These are phyloP conservation scores for Dactylella cylindrospora DNA, from an alignment of 2,329 filamentous ascomycete genomes.

Conservation along the genomic window DNA sequence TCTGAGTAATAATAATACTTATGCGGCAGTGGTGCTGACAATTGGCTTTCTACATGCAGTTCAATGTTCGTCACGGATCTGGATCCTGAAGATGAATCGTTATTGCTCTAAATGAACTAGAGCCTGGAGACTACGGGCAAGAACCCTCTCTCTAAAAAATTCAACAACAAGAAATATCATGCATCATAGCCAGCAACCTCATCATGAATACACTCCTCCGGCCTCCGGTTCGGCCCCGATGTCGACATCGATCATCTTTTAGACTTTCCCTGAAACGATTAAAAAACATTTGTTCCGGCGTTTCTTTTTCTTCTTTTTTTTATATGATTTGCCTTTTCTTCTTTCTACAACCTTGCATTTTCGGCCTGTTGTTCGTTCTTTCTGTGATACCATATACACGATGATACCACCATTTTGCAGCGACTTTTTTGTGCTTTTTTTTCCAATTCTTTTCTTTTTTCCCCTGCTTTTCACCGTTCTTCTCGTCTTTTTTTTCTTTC, in stretches of 20 bases:
- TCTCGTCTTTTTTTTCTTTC: too few relatives aligned
- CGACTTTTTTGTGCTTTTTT: slow-evolving; percentile 22
- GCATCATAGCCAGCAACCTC: too few relatives aligned
- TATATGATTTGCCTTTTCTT: slow-evolving; percentile 28
- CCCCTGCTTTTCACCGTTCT: too few relatives aligned
- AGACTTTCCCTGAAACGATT: too few relatives aligned
- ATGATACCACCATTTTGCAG: slow-evolving; percentile 44
- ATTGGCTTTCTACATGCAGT: slow-evolving; percentile 10
- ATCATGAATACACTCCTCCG: background rate
- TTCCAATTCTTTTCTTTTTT: slow-evolving; percentile 17
- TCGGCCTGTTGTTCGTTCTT: slow-evolving; percentile 28
- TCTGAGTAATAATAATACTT: too few relatives aligned
- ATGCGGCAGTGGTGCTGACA: background rate
- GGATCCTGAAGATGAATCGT: slow-evolving; percentile 42
- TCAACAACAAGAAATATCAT: too few relatives aligned
- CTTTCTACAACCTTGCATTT: slow-evolving; percentile 14
- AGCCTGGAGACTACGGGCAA: slow-evolving; percentile 5
- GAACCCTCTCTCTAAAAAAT: slow-evolving; percentile 16
- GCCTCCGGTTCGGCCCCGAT: slow-evolving; percentile 39
- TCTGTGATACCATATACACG: slow-evolving; percentile 44
- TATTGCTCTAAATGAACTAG: slow-evolving; percentile 26
- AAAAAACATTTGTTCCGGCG: too few relatives aligned
- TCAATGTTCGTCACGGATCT: slow-evolving; percentile 44
- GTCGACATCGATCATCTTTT: slow-evolving; percentile 31
- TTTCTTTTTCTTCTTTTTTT: slow-evolving; percentile 25